Evolutionary conservation across 139 green algal genomes (phyloP), one percentile per base, ranked within the genome.

Genomic region (Asterochloris erici): DNA sequence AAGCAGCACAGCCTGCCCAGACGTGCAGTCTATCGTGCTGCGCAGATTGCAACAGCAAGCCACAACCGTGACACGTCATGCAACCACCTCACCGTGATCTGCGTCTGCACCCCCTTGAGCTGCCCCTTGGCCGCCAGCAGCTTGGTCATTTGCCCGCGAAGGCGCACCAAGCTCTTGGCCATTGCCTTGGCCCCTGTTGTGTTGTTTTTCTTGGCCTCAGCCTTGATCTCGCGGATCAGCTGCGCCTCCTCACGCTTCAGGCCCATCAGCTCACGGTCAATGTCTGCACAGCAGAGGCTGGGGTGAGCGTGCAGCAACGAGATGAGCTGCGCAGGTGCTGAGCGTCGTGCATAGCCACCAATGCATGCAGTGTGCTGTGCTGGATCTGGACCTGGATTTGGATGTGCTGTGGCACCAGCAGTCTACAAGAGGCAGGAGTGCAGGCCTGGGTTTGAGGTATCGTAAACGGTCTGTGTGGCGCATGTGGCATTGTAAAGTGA

Each of bases 211-310:
- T n/a, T 87, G 24, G 90, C 89, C 4, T 87, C 84, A 17, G 84
- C 79, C 77, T 94, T 94, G 62, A 94, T 94, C 29, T 94, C 89
- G 16, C 61, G 68, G 16, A 92, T 85, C 17, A 93, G 85, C 81
- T 90, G 90, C 29, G 85, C 66, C 79, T 94, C 90, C 74, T 94
- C 90, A 2, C 90, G 85, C 14, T 88, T 85, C 21, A 94, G 77
- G 15, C 74, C 62, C 70, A 88, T 11, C 9, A 91, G 23, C 74
- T 94, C 90, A 1, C 90, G 82, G 17, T 94, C 88, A 14, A 94
- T 62, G 16, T 93, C 90, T 92, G 86, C 38, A 47, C 64, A 71
- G 73, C 10, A 54, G 4, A 19, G n/a, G 26, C 28, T 14, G 1
- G 63, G 71, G 6, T 71, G 66, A 71, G 66, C 66, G 10, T 26